Conservation (phyloP, 2,329 filamentous ascomycete species). For the Penicillium sp. region DNA sequence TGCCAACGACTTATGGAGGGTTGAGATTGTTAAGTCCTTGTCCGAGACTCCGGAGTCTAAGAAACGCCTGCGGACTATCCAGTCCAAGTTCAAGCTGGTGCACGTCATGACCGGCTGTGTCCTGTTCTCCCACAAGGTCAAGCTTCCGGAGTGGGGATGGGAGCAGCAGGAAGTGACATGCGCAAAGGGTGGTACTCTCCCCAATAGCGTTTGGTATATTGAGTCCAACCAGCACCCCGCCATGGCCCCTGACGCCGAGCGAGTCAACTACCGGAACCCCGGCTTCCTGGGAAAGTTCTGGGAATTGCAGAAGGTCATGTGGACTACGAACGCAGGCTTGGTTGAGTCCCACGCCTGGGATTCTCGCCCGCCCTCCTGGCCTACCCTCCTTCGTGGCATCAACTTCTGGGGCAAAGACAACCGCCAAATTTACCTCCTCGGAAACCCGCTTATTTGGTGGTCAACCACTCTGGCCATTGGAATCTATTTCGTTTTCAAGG, state of each 20-base stretch:
- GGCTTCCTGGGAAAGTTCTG: conserved; percentile 98
- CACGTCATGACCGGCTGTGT: conserved; percentile 97
- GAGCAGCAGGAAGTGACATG: conserved; percentile 99
- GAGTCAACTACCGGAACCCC: conserved; percentile 91
- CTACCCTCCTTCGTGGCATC: conserved; percentile 86
- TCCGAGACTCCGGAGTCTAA: conserved; percentile 78
- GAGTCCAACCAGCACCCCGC: conserved; percentile 85
- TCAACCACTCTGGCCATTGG: conserved; percentile 74
- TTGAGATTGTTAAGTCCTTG: conserved; percentile 91
- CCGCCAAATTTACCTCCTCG: conserved; percentile 93
- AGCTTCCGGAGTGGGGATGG: conserved; percentile 95
- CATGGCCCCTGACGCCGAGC: conserved; percentile 74
- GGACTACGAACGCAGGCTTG: conserved; percentile 94
- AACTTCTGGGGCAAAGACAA: conserved; percentile 98
- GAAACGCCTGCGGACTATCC: conserved; percentile 83
- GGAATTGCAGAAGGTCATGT: conserved; percentile 98
- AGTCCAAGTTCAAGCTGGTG: conserved; percentile 93
- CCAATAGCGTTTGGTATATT: conserved; percentile 96
- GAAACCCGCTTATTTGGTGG: conserved; percentile 96
- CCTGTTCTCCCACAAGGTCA: conserved; percentile 98
- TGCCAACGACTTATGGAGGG: conserved; percentile 90
- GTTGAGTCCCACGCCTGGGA: conserved; percentile 98
- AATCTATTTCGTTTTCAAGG: conserved; percentile 82
- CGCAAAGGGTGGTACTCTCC: conserved; percentile 82
- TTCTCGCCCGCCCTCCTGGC: conserved; percentile 91